A percentile compares a stretch with the other conserved stretches of the same genome.
phyloP scores from a whole-genome alignment of 2,329 filamentous ascomycete genomes.

The Pyrenochaeta sp. region DNA sequence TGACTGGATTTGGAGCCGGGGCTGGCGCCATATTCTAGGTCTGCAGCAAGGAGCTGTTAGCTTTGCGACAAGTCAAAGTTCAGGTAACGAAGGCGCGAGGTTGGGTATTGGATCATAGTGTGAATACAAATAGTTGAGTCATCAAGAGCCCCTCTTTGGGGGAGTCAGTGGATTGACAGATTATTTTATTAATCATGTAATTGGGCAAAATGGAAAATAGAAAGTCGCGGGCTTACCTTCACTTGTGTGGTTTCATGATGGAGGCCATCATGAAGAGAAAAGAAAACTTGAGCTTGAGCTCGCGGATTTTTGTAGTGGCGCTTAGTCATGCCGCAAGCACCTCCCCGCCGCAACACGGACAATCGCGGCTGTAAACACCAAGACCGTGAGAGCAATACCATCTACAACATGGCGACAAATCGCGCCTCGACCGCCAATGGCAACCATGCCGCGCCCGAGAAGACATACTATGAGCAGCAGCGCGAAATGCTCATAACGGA shows the following conservation, averaged over 20 bases:
- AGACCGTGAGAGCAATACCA: neutral
- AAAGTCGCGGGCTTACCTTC: slow-evolving; percentile 36
- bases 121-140: slow-evolving; percentile 54
- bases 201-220: slow-evolving; percentile 1
- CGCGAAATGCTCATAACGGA: slow-evolving; percentile 74
- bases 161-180: slow-evolving; percentile 86
- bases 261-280: slow-evolving; percentile 20
- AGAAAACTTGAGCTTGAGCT: slow-evolving; percentile 16
- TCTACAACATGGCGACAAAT: slow-evolving; percentile 34
- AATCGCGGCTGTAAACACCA: slow-evolving; percentile 4
- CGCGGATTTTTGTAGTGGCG: slow-evolving; percentile 29
- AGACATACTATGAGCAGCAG: slow-evolving; percentile 76
- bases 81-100: slow-evolving; percentile 15
- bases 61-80: slow-evolving; percentile 13
- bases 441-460: slow-evolving; percentile 22
- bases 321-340: slow-evolving; percentile 16
- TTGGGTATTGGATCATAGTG: slow-evolving; percentile 43
- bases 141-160: slow-evolving; percentile 57
- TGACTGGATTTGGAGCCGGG: slow-evolving; percentile 38
- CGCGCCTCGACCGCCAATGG: slow-evolving; percentile 29
- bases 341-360: slow-evolving; percentile 10
- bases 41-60: slow-evolving; percentile 27
- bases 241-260: slow-evolving; percentile 47
- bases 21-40: slow-evolving; percentile 39
- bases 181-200: slow-evolving; percentile 71